phyloP scores from a whole-genome alignment of 139 green algal genomes.

The Picochlorum sp. region DNA sequence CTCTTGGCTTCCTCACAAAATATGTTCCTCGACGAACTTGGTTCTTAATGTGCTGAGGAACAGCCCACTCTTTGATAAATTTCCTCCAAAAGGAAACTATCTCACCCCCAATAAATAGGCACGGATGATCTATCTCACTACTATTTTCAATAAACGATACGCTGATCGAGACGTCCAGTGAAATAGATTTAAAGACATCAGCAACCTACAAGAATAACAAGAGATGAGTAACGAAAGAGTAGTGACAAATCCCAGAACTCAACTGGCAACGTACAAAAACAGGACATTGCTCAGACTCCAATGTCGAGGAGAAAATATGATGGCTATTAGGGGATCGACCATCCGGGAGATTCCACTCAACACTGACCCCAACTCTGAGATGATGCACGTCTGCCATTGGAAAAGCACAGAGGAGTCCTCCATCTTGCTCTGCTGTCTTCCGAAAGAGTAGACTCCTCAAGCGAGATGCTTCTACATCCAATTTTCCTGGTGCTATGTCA shows the following conservation, averaged over 20 bases:
- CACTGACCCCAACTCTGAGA: too few species aligned
- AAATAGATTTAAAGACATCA: not conserved
- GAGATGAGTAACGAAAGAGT: not conserved
- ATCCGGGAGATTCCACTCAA: conserved; percentile 32
- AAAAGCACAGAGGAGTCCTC: conserved; percentile 32
- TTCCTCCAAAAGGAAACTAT: conserved; percentile 36
- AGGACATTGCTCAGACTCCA: conserved; percentile 19
- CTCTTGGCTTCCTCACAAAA: conserved; percentile 31
- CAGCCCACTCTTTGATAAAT: conserved; percentile 1
- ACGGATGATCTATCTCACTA: not conserved
- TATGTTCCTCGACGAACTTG: conserved; percentile 36
- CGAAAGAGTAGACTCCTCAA: conserved; percentile 14
- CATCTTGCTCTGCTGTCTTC: conserved; percentile 20
- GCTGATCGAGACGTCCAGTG: not conserved
- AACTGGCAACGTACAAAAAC: conserved; percentile 23
- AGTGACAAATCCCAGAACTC: conserved; percentile 8
- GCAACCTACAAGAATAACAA: not conserved
- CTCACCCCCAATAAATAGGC: conserved; percentile 32
- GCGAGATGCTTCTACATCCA: conserved; percentile 19
- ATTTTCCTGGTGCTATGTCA: conserved; percentile 4
- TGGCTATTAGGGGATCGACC: conserved; percentile 38
- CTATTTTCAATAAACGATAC: not conserved
- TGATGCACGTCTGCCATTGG: conserved; percentile 21
- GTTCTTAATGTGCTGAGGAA: conserved; percentile 25
- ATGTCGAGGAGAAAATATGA: conserved; percentile 50